Evolutionary conservation across 106 monocot genomes (phyloP).

Genomic region (Dioscorea zingiberensis): DNA sequence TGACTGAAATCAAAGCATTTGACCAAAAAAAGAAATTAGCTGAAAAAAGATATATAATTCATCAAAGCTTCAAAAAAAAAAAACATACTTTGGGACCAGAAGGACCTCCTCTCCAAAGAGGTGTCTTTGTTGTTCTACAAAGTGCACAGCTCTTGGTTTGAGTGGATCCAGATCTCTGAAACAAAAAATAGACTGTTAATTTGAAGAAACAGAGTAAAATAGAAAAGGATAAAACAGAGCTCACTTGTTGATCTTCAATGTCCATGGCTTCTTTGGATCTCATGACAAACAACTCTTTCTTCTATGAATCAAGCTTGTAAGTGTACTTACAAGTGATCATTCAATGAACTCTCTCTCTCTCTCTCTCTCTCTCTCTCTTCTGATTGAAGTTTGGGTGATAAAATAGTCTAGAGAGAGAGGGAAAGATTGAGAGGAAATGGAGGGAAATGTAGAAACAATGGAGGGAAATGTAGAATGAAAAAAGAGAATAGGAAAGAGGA

Average conservation of each 20-base stretch:
- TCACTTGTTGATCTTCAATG: neutral
- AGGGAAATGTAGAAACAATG: constrained; percentile 2
- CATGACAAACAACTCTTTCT: neutral
- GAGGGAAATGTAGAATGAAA: neutral
- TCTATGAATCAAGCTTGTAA: neutral
- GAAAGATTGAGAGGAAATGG: constrained; percentile 7
- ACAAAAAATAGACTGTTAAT: neutral
- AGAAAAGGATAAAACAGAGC: neutral
- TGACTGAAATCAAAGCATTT: constrained; percentile 19
- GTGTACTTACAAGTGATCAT: neutral
- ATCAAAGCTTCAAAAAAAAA: neutral
- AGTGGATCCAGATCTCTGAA: constrained; percentile 12
- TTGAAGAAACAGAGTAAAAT: neutral
- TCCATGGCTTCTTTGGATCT: neutral
- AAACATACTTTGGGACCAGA: constrained; percentile 31
- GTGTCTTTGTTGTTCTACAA: constrained; percentile 43
- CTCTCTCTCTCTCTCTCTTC: too few species aligned
- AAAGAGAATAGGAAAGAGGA: too few species aligned
- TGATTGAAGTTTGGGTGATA: constrained; percentile 1
- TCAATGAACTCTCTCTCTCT: too few species aligned
- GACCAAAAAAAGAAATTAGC: neutral
- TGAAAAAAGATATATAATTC: neutral
- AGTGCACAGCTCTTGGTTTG: constrained; percentile 26
- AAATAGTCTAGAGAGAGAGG: constrained; percentile 4
- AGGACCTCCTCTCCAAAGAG: constrained; percentile 46